phyloP scores from a whole-genome alignment of 1,284 basidiomycete species.

The Boletus albobrunnescens region DNA sequence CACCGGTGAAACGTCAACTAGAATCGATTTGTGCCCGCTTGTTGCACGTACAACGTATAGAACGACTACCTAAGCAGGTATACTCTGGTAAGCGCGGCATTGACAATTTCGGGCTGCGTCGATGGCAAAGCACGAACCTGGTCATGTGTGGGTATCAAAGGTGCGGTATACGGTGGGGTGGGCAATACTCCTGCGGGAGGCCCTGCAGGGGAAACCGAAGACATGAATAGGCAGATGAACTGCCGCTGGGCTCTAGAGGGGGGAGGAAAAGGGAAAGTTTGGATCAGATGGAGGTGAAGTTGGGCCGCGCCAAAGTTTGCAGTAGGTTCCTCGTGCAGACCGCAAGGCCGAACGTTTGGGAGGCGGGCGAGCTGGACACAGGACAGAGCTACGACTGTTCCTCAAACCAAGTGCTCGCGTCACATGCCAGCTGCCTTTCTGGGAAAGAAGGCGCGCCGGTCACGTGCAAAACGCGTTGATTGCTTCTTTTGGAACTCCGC shows the following conservation, averaged over 20 bases:
- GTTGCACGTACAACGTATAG: slow-evolving; percentile 65
- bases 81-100: slow-evolving; percentile 27
- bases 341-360: slow-evolving; percentile 27
- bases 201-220: slow-evolving; percentile 28
- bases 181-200: slow-evolving; percentile 33
- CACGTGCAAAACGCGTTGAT: slow-evolving; percentile 36
- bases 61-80: slow-evolving; percentile 48
- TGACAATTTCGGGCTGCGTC: slow-evolving; percentile 12
- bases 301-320: slow-evolving; percentile 20
- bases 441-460: slow-evolving; percentile 26
- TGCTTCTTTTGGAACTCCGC: slow-evolving; percentile 32
- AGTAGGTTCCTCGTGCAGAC: slow-evolving; percentile 30
- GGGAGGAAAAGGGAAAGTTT: slow-evolving; percentile 8
- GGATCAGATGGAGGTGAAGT: slow-evolving; percentile 18
- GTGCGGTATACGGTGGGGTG: slow-evolving; percentile 21
- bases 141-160: slow-evolving; percentile 39
- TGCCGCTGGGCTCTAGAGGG: slow-evolving; percentile 16
- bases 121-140: slow-evolving; percentile 36
- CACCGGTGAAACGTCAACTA: slow-evolving; percentile 10
- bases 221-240: slow-evolving; percentile 32
- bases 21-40: slow-evolving; percentile 6
- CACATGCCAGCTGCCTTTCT: slow-evolving; percentile 19
- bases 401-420: slow-evolving; percentile 17
- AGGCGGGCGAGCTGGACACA: slow-evolving; percentile 7
- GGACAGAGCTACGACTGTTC: slow-evolving; percentile 1